These are phyloP conservation scores for Letharia lupina DNA, from an alignment of 495 filamentous ascomycete species.

Conservation along the genomic window DNA sequence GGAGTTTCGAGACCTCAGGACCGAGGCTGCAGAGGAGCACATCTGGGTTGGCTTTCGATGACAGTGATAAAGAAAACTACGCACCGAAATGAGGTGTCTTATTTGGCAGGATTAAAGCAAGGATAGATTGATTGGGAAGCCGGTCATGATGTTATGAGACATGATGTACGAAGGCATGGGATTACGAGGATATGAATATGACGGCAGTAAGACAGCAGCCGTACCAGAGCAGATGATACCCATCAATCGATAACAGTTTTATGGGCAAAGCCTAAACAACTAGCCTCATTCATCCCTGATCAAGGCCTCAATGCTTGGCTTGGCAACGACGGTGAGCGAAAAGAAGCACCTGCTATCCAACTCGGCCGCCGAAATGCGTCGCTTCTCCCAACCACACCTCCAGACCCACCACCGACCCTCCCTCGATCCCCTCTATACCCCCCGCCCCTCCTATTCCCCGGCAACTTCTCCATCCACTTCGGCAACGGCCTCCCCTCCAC, in stretches of 20 bases:
- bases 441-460: conserved; percentile 7
- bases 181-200: conserved; percentile 1
- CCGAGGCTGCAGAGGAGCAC: conserved; percentile 25
- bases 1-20: conserved; percentile 8
- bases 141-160: background rate
- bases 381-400: background rate
- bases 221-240: background rate
- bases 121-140: background rate
- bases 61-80: conserved; percentile 14
- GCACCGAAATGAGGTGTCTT: background rate
- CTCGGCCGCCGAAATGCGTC: background rate
- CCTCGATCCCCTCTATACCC: background rate
- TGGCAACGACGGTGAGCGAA: background rate
- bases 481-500: background rate
- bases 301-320: background rate
- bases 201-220: background rate
- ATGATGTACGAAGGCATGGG: conserved; percentile 4
- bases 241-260: background rate
- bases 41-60: conserved; percentile 22
- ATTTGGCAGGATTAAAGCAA: background rate
- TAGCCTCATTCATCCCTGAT: background rate
- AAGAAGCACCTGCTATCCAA: background rate
- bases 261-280: too few species aligned
- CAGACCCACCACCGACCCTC: background rate
- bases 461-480: conserved; percentile 19